These are phyloP conservation scores for Avena sativa DNA, from an alignment of 176 grass and related monocot species.

Conservation along the genomic window DNA sequence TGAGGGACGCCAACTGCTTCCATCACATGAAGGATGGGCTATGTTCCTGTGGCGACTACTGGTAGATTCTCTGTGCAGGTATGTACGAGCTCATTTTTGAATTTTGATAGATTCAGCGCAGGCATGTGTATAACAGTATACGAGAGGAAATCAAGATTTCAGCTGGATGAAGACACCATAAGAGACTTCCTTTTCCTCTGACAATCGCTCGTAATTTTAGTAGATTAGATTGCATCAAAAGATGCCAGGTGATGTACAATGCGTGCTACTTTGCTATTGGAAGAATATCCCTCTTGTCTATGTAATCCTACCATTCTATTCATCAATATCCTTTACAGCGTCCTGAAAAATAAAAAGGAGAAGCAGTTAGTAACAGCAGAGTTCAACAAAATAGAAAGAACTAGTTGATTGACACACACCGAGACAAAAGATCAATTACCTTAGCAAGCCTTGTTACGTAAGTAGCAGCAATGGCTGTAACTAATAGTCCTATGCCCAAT, in stretches of 20 bases:
- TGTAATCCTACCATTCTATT: conserved; percentile 45
- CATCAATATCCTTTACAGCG: conserved; percentile 97
- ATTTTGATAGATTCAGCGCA: not conserved
- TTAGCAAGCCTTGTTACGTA: conserved; percentile 94
- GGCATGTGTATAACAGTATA: not conserved
- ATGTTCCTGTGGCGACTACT: conserved; percentile 70
- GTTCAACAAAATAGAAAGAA: not conserved
- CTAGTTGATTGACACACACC: not conserved
- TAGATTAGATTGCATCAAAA: conserved; percentile 56
- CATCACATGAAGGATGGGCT: conserved; percentile 61
- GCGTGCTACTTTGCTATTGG: conserved; percentile 45
- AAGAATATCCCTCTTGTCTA: conserved; percentile 40
- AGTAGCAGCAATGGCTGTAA: conserved; percentile 83
- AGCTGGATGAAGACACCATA: not conserved
- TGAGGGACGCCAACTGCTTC: conserved; percentile 66
- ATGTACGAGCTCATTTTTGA: not conserved
- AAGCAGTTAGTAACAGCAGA: not conserved
- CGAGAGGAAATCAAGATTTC: not conserved
- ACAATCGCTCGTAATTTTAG: conserved; percentile 54
- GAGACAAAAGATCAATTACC: conserved; percentile 47
- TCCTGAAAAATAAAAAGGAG: conserved; percentile 61
- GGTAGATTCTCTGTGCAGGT: conserved; percentile 30
- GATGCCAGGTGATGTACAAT: conserved; percentile 61
- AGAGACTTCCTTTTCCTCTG: not conserved
- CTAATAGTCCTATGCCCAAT: conserved; percentile 75